Evolutionary conservation across 345 rosid species (phyloP).

Genomic region (Moricandia moricandioides): DNA sequence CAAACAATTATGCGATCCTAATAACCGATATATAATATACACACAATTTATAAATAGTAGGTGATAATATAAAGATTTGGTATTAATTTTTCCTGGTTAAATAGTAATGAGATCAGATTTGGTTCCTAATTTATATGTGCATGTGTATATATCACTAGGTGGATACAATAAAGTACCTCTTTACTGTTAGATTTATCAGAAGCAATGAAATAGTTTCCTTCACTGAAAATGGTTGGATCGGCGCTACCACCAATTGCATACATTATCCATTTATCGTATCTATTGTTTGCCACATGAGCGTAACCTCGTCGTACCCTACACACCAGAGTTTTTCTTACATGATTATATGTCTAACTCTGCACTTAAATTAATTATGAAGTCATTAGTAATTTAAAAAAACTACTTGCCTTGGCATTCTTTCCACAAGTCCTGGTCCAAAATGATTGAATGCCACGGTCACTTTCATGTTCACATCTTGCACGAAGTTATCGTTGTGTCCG

Average conservation of each 20-base stretch:
- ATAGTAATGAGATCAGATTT: background rate
- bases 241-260: no score
- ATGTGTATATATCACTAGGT: no score
- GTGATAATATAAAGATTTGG: no score
- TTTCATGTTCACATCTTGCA: constrained; percentile 74
- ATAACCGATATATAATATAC: background rate
- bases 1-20: background rate
- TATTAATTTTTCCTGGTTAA: background rate
- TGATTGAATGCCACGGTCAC: constrained; percentile 81
- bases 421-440: constrained; percentile 79
- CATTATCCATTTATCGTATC: no score
- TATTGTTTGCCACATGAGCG: no score
- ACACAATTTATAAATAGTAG: background rate
- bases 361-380: background rate
- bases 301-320: no score
- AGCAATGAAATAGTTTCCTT: no score
- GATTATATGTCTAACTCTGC: background rate
- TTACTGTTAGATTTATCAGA: no score
- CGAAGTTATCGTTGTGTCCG: constrained; percentile 73
- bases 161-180: no score
- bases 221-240: no score
- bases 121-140: background rate
- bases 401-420: constrained; percentile 88
- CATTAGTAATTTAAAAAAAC: background rate
- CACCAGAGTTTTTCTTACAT: no score